A percentile compares a stretch with the other conserved stretches of the same genome.
Evolutionary conservation across 2,329 filamentous ascomycete species (phyloP).

Genomic region (Fusarium beomiforme): DNA sequence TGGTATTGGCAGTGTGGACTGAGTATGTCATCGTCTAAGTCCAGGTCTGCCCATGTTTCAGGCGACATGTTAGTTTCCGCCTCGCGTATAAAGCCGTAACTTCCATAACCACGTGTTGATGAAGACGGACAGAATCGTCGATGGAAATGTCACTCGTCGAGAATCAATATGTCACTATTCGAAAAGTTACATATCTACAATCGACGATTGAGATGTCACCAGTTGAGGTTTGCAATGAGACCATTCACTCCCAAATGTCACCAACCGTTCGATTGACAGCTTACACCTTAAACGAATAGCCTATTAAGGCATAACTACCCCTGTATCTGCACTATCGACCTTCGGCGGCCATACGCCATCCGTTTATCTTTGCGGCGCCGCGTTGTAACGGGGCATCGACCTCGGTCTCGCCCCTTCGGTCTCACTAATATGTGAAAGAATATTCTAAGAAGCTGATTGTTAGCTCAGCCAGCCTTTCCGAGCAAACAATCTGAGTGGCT

Average conservation of each 20-base stretch:
- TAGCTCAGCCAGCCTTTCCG: background rate
- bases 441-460: background rate
- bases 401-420: conserved; percentile 3
- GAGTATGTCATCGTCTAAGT: background rate
- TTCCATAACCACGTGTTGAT: background rate
- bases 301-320: background rate
- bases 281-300: background rate
- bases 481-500: background rate
- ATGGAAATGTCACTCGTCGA: background rate
- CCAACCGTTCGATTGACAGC: background rate
- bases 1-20: background rate
- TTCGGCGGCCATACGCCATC: background rate
- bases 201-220: background rate
- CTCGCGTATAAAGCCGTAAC: background rate
- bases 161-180: background rate
- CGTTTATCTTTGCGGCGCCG: conserved; percentile 1
- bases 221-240: background rate
- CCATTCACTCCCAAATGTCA: background rate
- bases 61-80: background rate
- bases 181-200: background rate
- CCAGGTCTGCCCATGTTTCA: background rate
- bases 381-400: background rate
- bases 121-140: background rate
- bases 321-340: background rate
- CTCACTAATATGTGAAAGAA: background rate